Evolutionary conservation across 1,284 basidiomycete species (phyloP).

Genomic region (Fomitopsis pinicola): DNA sequence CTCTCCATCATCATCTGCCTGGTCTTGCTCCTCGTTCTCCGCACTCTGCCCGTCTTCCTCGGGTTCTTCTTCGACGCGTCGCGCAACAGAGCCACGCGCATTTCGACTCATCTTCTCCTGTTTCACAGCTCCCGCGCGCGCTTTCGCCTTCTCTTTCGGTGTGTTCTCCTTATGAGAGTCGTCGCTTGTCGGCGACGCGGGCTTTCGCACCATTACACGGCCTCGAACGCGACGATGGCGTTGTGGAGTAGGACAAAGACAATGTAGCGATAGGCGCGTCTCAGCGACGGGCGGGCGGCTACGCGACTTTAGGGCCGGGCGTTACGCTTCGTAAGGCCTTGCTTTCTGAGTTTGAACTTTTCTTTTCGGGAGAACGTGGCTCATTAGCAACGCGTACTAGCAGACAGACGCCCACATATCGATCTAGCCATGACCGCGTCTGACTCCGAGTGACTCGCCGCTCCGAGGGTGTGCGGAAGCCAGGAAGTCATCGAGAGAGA

Average conservation of each 20-base stretch:
- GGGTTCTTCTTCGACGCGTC: slow-evolving; percentile 16
- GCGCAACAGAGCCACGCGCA: slow-evolving; percentile 13
- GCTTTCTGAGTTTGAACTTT: neutral
- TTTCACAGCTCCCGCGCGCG: slow-evolving; percentile 6
- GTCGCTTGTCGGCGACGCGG: slow-evolving; percentile 18
- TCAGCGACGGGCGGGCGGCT: slow-evolving; percentile 10
- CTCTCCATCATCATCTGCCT: slow-evolving; percentile 31
- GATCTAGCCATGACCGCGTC: neutral
- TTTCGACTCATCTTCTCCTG: slow-evolving; percentile 2
- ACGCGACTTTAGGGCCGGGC: slow-evolving; percentile 16
- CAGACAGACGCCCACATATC: neutral
- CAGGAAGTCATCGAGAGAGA: too few relatives aligned
- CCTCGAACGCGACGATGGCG: neutral
- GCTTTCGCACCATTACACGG: slow-evolving; percentile 21
- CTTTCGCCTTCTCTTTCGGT: slow-evolving; percentile 6
- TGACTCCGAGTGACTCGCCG: neutral
- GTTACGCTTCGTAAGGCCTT: slow-evolving; percentile 8
- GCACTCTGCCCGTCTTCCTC: slow-evolving; percentile 14
- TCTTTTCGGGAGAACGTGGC: neutral
- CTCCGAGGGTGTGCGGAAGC: too few relatives aligned
- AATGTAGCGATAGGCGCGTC: neutral
- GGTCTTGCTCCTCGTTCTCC: slow-evolving; percentile 21
- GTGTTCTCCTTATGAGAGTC: slow-evolving; percentile 28
- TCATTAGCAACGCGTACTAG: neutral
- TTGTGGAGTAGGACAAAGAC: slow-evolving; percentile 6